Conservation (phyloP, 495 filamentous ascomycete genomes). For the Halenospora varia region DNA sequence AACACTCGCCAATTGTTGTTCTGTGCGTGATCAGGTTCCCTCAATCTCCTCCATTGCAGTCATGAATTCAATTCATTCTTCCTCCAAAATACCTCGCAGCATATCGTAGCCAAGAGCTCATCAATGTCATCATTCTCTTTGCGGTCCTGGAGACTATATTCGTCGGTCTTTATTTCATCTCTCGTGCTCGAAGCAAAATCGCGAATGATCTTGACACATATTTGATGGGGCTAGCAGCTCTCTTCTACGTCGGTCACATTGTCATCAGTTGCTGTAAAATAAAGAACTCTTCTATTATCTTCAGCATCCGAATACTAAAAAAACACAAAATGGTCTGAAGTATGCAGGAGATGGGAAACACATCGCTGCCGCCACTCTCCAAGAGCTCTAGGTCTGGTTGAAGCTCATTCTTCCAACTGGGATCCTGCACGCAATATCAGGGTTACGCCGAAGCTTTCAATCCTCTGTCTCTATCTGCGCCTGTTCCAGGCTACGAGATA, state of each 20-base stretch:
- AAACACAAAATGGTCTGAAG: neutral
- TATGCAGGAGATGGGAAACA: neutral
- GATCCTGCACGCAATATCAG: slow-evolving; percentile 22
- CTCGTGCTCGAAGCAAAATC: neutral
- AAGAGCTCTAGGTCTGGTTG: neutral
- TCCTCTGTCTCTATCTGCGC: slow-evolving; percentile 33
- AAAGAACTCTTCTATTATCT: neutral
- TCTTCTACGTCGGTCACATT: neutral
- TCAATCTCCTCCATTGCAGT: too few relatives aligned
- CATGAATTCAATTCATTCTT: neutral
- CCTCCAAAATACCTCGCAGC: neutral
- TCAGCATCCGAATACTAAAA: neutral
- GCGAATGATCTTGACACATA: neutral
- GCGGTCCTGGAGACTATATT: neutral
- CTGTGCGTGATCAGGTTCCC: too few relatives aligned
- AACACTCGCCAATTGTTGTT: too few relatives aligned
- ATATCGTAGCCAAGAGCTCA: neutral
- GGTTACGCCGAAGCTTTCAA: slow-evolving; percentile 28
- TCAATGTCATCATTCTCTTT: neutral
- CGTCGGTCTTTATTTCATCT: neutral
- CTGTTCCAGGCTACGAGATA: slow-evolving; percentile 23
- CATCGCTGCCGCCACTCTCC: neutral
- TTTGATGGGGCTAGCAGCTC: neutral
- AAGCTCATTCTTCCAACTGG: neutral
- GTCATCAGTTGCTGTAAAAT: neutral